A percentile compares a stretch with the other conserved stretches of the same genome.
These are phyloP conservation scores for Trebouxia gelatinosa DNA, from an alignment of 163 green algal genomes.

Conservation along the genomic window DNA sequence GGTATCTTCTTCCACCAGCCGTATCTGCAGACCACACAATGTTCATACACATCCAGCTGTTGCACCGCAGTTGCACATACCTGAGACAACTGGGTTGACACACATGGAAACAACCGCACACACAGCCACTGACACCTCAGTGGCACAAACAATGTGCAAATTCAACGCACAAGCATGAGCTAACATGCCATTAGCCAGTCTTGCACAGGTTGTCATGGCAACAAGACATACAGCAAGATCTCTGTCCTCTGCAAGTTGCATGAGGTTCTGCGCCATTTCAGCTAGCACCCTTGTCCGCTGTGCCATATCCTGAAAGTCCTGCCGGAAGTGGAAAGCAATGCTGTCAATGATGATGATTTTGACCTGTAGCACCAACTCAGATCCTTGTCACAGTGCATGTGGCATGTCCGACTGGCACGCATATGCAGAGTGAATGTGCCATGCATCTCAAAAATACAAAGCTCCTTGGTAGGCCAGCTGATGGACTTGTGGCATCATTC, in stretches of 20 bases:
- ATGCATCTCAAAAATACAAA: too few relatives aligned
- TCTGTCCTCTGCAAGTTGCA: conserved; percentile 61
- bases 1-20: conserved; percentile 91
- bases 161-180: too few relatives aligned
- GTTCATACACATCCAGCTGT: too few relatives aligned
- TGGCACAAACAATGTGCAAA: too few relatives aligned
- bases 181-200: too few relatives aligned
- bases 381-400: too few relatives aligned
- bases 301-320: conserved; percentile 77
- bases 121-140: background rate
- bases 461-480: too few relatives aligned
- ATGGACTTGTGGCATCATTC: too few relatives aligned
- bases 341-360: conserved; percentile 83
- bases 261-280: conserved; percentile 77
- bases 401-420: background rate
- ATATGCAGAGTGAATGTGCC: too few relatives aligned
- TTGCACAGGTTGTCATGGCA: too few relatives aligned
- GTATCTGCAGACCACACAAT: conserved; percentile 53
- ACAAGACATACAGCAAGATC: conserved; percentile 66
- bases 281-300: conserved; percentile 70
- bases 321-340: conserved; percentile 91
- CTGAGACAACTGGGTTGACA: too few relatives aligned
- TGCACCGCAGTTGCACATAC: too few relatives aligned
- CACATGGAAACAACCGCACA: background rate
- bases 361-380: conserved; percentile 51